A percentile compares a stretch with the other conserved stretches of the same genome.
phyloP scores from a whole-genome alignment of 495 filamentous ascomycete genomes.

The Articulospora tetracladia region DNA sequence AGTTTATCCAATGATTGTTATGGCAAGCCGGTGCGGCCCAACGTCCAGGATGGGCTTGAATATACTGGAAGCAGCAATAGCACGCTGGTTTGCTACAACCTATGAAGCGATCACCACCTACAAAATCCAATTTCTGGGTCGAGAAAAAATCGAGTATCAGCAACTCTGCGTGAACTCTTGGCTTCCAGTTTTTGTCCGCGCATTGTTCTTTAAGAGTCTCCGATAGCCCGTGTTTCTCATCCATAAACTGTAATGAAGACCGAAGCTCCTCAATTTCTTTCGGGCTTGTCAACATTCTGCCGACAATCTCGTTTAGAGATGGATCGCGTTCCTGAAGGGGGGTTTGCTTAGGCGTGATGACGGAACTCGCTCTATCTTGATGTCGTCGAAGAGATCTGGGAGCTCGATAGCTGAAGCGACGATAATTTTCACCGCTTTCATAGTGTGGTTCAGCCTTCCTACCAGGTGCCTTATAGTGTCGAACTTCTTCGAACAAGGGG shows the following conservation, averaged over 20 bases:
- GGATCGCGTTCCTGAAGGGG: neutral
- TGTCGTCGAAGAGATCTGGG: conserved; percentile 10
- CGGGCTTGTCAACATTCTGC: neutral
- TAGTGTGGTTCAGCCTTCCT: conserved; percentile 11
- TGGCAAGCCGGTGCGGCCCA: conserved; percentile 1
- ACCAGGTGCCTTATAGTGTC: conserved; percentile 8
- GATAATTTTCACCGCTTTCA: conserved; percentile 9
- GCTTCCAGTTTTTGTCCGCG: neutral
- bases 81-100: conserved; percentile 12
- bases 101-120: conserved; percentile 6
- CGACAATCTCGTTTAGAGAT: neutral
- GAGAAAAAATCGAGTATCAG: conserved; percentile 7
- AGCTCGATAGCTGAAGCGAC: neutral
- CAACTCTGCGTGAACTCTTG: conserved; percentile 11
- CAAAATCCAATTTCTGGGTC: neutral
- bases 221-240: neutral
- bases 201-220: conserved; percentile 1
- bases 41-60: conserved; percentile 13
- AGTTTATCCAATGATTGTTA: conserved; percentile 9
- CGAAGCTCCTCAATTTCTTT: neutral
- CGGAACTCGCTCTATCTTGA: neutral
- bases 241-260: neutral
- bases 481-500: neutral
- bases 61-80: conserved; percentile 16
- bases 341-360: neutral